phyloP scores from a whole-genome alignment of 2,329 filamentous ascomycete genomes.

The Intubia oerlemansii region DNA sequence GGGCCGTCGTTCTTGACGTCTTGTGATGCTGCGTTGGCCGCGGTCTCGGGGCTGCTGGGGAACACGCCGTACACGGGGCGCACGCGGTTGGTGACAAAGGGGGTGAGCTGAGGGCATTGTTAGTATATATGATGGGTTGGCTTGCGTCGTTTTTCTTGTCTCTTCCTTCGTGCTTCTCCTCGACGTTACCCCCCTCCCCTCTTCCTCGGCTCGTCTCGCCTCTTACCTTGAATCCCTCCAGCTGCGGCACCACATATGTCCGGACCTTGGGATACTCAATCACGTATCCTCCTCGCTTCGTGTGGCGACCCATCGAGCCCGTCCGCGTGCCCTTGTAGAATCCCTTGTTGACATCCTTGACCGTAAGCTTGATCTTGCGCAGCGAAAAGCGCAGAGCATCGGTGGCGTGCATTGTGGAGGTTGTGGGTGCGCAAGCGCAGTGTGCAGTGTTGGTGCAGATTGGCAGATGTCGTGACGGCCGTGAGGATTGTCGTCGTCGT shows the following conservation, averaged over 20 bases:
- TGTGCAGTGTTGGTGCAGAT: neutral
- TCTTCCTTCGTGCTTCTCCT: no score
- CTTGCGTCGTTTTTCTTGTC: no score
- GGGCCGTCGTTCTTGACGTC: conserved; percentile 22
- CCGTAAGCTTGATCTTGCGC: conserved; percentile 62
- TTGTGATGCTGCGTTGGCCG: no score
- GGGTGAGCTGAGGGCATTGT: conserved; percentile 68
- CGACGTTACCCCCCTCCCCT: conserved; percentile 5
- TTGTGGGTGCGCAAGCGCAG: neutral
- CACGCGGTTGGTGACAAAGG: conserved; percentile 49
- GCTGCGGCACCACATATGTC: conserved; percentile 56
- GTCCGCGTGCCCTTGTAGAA: conserved; percentile 95
- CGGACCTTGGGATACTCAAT: conserved; percentile 78
- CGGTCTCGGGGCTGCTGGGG: conserved; percentile 27
- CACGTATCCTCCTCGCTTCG: conserved; percentile 61
- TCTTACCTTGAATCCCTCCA: conserved; percentile 49
- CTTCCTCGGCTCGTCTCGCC: neutral
- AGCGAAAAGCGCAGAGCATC: conserved; percentile 43
- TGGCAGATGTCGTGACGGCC: neutral
- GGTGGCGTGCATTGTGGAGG: conserved; percentile 41
- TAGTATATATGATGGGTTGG: no score
- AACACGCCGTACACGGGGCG: conserved; percentile 20
- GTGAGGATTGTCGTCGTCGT: no score
- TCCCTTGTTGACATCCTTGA: conserved; percentile 80
- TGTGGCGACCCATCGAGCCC: conserved; percentile 71